phyloP scores from a whole-genome alignment of 1,284 basidiomycete genomes.

The Leucoagaricus sp. region DNA sequence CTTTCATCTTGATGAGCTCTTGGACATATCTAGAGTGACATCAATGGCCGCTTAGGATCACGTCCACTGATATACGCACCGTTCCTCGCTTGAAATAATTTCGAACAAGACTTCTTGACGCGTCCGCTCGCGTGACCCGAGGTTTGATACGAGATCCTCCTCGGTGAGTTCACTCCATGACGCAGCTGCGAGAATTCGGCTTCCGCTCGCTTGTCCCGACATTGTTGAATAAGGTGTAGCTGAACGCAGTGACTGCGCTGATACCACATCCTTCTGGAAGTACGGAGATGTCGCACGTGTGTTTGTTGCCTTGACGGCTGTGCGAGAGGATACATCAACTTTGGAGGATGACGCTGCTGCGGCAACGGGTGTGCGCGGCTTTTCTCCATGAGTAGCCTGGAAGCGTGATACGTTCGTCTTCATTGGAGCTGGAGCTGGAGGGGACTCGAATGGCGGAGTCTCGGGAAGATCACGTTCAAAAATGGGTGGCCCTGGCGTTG shows the following conservation, averaged over 20 bases:
- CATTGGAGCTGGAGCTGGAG: conserved; percentile 42
- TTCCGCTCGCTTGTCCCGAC: conserved; percentile 63
- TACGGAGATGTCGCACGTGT: conserved; percentile 69
- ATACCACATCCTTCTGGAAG: conserved; percentile 55
- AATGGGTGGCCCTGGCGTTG: conserved; percentile 54
- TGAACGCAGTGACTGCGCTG: conserved; percentile 71
- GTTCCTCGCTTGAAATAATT: conserved; percentile 96
- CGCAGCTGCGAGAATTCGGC: conserved; percentile 74
- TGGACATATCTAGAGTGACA: conserved; percentile 77
- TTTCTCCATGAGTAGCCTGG: conserved; percentile 68
- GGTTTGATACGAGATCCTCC: conserved; percentile 91
- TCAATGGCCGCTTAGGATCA: conserved; percentile 18
- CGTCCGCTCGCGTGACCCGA: conserved; percentile 91
- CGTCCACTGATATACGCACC: conserved; percentile 50
- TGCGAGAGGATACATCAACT: conserved; percentile 39
- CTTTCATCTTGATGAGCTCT: conserved; percentile 89
- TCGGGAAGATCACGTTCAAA: conserved; percentile 41
- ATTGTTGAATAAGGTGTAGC: conserved; percentile 78
- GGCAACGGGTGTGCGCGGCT: conserved; percentile 50
- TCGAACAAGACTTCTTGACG: conserved; percentile 98
- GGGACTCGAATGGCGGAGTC: conserved; percentile 34
- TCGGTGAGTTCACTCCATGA: conserved; percentile 97
- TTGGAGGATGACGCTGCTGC: conserved; percentile 55
- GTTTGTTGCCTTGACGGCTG: conserved; percentile 49
- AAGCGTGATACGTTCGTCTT: conserved; percentile 76